Conservation (phyloP, 2,329 filamentous ascomycete genomes). For the Neonectria sp. region DNA sequence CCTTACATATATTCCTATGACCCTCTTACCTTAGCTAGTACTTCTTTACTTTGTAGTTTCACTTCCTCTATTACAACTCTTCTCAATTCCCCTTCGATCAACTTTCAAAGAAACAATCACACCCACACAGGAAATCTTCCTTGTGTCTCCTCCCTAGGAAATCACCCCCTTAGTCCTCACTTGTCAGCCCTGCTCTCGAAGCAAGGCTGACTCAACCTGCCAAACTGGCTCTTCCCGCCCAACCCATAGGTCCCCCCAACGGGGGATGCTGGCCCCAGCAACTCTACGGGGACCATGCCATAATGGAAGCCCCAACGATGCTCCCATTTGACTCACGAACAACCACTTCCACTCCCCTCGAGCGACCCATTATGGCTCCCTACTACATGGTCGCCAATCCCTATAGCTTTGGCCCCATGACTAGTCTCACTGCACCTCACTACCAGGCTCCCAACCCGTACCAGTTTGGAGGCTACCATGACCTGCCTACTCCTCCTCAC, state of each 20-base stretch:
- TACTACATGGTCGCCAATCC: conserved; percentile 63
- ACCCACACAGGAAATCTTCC: conserved; percentile 25
- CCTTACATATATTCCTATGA: conserved; percentile 37
- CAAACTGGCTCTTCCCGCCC: conserved; percentile 64
- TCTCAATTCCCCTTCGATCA: conserved; percentile 13
- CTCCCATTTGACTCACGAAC: conserved; percentile 66
- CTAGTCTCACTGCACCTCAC: conserved; percentile 58
- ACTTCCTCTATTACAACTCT: conserved; percentile 24
- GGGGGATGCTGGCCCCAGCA: conserved; percentile 72
- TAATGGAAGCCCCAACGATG: conserved; percentile 64
- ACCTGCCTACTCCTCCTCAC: too few relatives aligned
- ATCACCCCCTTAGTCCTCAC: conserved; percentile 18
- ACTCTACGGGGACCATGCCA: conserved; percentile 62
- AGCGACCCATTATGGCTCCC: conserved; percentile 60
- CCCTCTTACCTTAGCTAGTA: conserved; percentile 20
- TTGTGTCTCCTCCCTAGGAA: conserved; percentile 17
- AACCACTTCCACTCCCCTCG: conserved; percentile 55
- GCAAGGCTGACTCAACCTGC: conserved; percentile 43
- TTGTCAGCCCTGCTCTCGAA: conserved; percentile 43
- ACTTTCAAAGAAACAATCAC: conserved; percentile 15
- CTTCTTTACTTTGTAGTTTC: conserved; percentile 27
- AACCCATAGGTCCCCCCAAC: conserved; percentile 60
- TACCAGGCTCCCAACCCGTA: conserved; percentile 59
- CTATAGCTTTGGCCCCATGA: conserved; percentile 62
- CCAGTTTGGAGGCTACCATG: too few relatives aligned